Conservation (phyloP, 2,329 filamentous ascomycete species). For the Pleomassaria siparia region DNA sequence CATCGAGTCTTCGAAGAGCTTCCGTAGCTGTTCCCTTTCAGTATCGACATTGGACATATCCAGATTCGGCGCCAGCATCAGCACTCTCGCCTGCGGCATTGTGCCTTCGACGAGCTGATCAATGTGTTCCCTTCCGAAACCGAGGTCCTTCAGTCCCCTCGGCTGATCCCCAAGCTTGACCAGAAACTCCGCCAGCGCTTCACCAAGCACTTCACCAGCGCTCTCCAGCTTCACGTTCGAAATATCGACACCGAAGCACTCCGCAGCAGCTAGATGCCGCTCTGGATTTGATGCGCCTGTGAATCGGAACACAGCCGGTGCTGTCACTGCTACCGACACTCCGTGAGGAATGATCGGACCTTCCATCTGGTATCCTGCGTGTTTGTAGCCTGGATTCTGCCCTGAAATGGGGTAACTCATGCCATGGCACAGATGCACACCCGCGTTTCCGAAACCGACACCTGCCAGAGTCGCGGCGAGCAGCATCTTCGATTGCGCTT, state of each 20-base stretch:
- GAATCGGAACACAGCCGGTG: slow-evolving; percentile 91
- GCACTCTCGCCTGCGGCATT: slow-evolving; percentile 83
- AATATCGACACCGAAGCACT: slow-evolving; percentile 87
- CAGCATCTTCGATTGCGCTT: slow-evolving; percentile 95
- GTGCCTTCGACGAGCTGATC: slow-evolving; percentile 90
- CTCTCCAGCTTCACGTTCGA: slow-evolving; percentile 84
- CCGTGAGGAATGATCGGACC: slow-evolving; percentile 89
- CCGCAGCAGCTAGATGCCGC: slow-evolving; percentile 84
- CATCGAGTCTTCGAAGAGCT: slow-evolving; percentile 53
- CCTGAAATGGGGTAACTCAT: slow-evolving; percentile 98
- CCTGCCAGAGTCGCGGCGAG: slow-evolving; percentile 91
- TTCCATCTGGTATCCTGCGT: slow-evolving; percentile 79
- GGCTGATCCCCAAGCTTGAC: slow-evolving; percentile 87
- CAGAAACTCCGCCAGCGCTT: slow-evolving; percentile 81
- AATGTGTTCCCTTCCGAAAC: slow-evolving; percentile 74
- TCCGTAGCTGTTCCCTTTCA: slow-evolving; percentile 52
- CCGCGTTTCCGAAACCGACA: slow-evolving; percentile 96
- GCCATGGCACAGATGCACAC: slow-evolving; percentile 85
- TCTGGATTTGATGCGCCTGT: slow-evolving; percentile 90
- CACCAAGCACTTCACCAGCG: slow-evolving; percentile 83
- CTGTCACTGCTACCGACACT: slow-evolving; percentile 90
- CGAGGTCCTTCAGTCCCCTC: slow-evolving; percentile 77
- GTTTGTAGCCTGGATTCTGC: slow-evolving; percentile 88
- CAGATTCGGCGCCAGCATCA: slow-evolving; percentile 87
- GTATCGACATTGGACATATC: slow-evolving; percentile 49